phyloP scores from a whole-genome alignment of 257 asterid genomes.

The Solanum megistacrolobum region DNA sequence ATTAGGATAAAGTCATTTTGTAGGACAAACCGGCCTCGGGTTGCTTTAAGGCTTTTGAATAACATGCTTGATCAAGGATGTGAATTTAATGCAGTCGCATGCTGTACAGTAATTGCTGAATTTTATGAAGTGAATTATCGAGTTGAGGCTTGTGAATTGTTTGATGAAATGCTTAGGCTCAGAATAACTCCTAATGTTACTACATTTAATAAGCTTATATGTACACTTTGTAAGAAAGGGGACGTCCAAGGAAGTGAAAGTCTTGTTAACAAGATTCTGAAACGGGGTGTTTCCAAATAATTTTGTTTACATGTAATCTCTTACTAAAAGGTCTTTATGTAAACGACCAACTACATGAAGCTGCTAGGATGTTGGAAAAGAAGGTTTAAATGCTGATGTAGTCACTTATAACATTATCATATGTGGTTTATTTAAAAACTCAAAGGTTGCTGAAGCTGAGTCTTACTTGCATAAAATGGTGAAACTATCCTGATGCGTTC shows the following conservation, averaged over 20 bases:
- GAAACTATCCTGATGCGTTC: slow-evolving; percentile 62
- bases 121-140: slow-evolving; percentile 50
- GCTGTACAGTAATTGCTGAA: slow-evolving; percentile 71
- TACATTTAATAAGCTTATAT: slow-evolving; percentile 75
- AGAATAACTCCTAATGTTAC: slow-evolving; percentile 55
- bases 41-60: slow-evolving; percentile 78
- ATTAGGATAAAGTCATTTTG: slow-evolving; percentile 87
- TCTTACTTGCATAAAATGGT: slow-evolving; percentile 66
- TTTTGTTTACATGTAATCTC: slow-evolving; percentile 59
- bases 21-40: slow-evolving; percentile 61
- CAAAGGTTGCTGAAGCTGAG: slow-evolving; percentile 69
- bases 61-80: slow-evolving; percentile 78
- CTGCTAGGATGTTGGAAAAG: slow-evolving; percentile 54
- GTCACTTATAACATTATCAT: slow-evolving; percentile 81
- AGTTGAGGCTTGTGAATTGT: slow-evolving; percentile 51
- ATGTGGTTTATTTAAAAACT: slow-evolving; percentile 71
- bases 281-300: slow-evolving; percentile 63
- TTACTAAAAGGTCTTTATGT: slow-evolving; percentile 76
- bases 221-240: slow-evolving; percentile 71
- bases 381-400: slow-evolving; percentile 57
- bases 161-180: slow-evolving; percentile 60
- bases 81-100: slow-evolving; percentile 59
- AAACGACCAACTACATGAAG: slow-evolving; percentile 49
- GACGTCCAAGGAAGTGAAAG: slow-evolving; percentile 54
- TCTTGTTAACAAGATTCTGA: slow-evolving; percentile 62